Evolutionary conservation across 1,284 basidiomycete species (phyloP).

Genomic region (Xanthoconium separans): DNA sequence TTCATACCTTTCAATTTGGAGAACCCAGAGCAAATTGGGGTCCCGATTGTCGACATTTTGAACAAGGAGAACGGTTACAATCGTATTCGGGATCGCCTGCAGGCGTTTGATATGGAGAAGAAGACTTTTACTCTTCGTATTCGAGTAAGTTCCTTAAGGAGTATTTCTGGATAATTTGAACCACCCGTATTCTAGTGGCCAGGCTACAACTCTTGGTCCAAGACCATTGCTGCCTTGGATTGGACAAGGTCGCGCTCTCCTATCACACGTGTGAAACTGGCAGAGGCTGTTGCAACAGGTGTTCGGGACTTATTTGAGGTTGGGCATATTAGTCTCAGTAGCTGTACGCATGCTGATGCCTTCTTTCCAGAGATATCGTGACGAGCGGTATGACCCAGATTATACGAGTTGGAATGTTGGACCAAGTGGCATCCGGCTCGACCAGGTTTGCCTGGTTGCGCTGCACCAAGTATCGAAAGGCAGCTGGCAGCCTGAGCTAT

Average conservation of each 20-base stretch:
- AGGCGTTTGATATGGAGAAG: constrained; percentile 23
- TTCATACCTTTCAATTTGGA: constrained; percentile 23
- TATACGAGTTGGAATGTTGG: constrained; percentile 27
- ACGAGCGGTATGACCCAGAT: constrained; percentile 13
- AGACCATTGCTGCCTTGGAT: constrained; percentile 30
- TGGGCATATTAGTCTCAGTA: constrained; percentile 1
- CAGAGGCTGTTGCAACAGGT: constrained; percentile 39
- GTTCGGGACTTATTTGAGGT: constrained; percentile 40
- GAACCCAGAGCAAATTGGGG: constrained; percentile 17
- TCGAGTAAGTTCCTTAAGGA: constrained; percentile 13
- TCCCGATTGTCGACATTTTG: constrained; percentile 25
- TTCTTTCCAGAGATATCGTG: constrained; percentile 12
- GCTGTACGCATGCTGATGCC: constrained; percentile 5
- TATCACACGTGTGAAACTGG: constrained; percentile 39
- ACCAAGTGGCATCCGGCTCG: constrained; percentile 20
- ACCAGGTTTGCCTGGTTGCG: constrained; percentile 26
- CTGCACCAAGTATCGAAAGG: constrained; percentile 28
- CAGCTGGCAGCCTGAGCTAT: constrained; percentile 34
- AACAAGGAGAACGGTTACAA: constrained; percentile 6
- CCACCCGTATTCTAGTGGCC: constrained; percentile 28
- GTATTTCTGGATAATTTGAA: not conserved
- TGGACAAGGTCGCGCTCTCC: constrained; percentile 31
- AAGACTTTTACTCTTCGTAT: constrained; percentile 32
- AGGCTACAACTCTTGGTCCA: constrained; percentile 27
- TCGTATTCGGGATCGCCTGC: constrained; percentile 14